Evolutionary conservation across 225 moss, liverwort and hornwort species (phyloP).

Genomic region (Anthoceros angustus): DNA sequence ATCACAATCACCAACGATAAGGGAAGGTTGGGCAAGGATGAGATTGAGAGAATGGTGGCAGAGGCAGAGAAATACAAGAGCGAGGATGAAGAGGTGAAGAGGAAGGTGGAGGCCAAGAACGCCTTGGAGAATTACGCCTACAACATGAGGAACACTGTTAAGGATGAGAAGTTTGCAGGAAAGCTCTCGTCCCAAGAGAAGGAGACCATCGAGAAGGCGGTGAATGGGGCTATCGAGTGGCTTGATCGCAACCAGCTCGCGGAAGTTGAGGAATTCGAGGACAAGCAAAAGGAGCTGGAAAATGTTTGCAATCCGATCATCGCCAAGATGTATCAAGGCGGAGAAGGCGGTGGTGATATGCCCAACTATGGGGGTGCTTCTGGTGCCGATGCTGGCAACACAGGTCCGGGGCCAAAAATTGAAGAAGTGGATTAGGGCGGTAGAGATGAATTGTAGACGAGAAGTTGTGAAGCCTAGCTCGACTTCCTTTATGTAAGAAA

Average conservation of each 20-base stretch:
- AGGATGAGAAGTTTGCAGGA: neutral
- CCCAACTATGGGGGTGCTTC: neutral
- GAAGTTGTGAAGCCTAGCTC: too few species aligned
- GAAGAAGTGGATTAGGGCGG: neutral
- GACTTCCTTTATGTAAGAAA: too few species aligned
- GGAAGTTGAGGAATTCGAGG: neutral
- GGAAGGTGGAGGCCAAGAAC: neutral
- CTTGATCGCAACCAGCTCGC: neutral
- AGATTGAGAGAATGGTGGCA: neutral
- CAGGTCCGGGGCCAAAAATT: neutral
- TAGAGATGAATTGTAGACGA: too few species aligned
- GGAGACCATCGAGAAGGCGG: neutral
- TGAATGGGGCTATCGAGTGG: neutral
- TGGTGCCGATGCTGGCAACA: neutral
- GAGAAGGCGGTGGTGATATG: neutral
- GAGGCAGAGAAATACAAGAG: neutral
- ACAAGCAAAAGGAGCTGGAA: neutral
- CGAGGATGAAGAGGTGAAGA: neutral
- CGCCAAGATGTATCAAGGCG: conserved; percentile 1
- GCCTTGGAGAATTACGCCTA: neutral
- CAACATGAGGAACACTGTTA: neutral
- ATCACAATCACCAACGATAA: neutral
- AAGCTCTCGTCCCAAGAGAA: neutral
- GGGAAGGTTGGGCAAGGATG: neutral
- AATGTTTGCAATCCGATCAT: neutral